A percentile compares a stretch with the other conserved stretches of the same genome.
Evolutionary conservation across 2,329 filamentous ascomycete species (phyloP).

Genomic region (Colletotrichum horii): DNA sequence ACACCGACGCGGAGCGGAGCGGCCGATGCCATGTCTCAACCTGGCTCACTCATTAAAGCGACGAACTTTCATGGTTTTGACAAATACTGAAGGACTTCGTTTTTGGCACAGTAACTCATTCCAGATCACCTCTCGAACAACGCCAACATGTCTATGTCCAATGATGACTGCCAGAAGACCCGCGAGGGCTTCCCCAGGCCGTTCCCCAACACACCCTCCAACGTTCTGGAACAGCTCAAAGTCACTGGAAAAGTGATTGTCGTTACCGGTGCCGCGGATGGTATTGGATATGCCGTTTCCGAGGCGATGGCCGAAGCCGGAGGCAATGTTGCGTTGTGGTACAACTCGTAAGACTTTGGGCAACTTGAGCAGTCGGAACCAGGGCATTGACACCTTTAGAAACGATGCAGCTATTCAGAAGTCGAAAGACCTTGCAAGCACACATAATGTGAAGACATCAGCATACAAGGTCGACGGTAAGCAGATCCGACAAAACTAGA

Average conservation of each 20-base stretch:
- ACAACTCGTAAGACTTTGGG: conserved; percentile 28
- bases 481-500: background rate
- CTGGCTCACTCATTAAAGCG: background rate
- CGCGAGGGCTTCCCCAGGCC: conserved; percentile 41
- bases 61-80: background rate
- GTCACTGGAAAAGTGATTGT: conserved; percentile 46
- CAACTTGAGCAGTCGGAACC: fast-evolving
- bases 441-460: conserved; percentile 38
- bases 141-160: conserved; percentile 43
- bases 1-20: conserved; percentile 3
- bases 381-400: background rate
- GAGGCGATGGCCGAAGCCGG: conserved; percentile 52
- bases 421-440: conserved; percentile 34
- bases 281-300: conserved; percentile 47
- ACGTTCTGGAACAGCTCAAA: conserved; percentile 49
- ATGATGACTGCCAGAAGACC: conserved; percentile 30
- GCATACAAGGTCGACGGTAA: conserved; percentile 49
- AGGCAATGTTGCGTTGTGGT: conserved; percentile 45
- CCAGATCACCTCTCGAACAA: background rate
- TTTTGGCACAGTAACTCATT: background rate
- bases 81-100: fast-evolving
- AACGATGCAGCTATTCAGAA: conserved; percentile 37
- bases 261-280: conserved; percentile 51
- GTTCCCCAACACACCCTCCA: conserved; percentile 41
- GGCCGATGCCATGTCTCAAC: background rate